These are phyloP conservation scores for Clonostachys rhizophaga DNA, from an alignment of 2,329 filamentous ascomycete species.

Conservation along the genomic window DNA sequence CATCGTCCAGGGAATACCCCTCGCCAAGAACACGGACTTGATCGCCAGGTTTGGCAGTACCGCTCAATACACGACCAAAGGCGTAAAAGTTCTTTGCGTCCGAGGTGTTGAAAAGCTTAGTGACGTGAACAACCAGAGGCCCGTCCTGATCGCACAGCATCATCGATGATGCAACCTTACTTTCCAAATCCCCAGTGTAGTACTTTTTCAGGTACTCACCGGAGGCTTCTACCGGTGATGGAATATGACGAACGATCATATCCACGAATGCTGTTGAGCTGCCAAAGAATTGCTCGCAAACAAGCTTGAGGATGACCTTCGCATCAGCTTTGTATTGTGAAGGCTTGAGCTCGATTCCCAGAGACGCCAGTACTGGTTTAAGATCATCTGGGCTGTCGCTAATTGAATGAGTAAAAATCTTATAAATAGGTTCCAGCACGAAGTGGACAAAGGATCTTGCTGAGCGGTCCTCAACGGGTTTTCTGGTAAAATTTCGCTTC, in stretches of 20 bases:
- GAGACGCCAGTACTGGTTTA: slow-evolving; percentile 68
- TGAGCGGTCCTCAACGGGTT: slow-evolving; percentile 73
- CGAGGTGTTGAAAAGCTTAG: slow-evolving; percentile 85
- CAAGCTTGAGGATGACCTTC: slow-evolving; percentile 79
- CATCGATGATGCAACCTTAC: slow-evolving; percentile 77
- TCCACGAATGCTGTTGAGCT: slow-evolving; percentile 87
- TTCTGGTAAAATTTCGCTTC: slow-evolving; percentile 88
- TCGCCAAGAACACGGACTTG: slow-evolving; percentile 91
- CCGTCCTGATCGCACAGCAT: slow-evolving; percentile 81
- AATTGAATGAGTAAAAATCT: slow-evolving; percentile 91
- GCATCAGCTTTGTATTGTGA: slow-evolving; percentile 90
- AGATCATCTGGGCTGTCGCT: slow-evolving; percentile 85
- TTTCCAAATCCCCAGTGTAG: slow-evolving; percentile 87
- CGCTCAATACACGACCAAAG: slow-evolving; percentile 89
- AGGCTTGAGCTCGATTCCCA: slow-evolving; percentile 86
- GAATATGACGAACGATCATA: slow-evolving; percentile 87
- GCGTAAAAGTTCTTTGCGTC: slow-evolving; percentile 91
- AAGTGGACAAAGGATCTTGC: slow-evolving; percentile 92
- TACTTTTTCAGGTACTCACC: slow-evolving; percentile 75
- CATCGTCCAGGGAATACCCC: slow-evolving; percentile 92
- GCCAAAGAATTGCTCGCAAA: slow-evolving; percentile 95
- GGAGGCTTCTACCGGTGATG: slow-evolving; percentile 77
- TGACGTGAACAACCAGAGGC: slow-evolving; percentile 84
- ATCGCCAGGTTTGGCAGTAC: slow-evolving; percentile 75
- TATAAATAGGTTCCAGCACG: slow-evolving; percentile 94